These are phyloP conservation scores for Fusarium nodosum DNA, from an alignment of 2,329 filamentous ascomycete genomes.

Conservation along the genomic window DNA sequence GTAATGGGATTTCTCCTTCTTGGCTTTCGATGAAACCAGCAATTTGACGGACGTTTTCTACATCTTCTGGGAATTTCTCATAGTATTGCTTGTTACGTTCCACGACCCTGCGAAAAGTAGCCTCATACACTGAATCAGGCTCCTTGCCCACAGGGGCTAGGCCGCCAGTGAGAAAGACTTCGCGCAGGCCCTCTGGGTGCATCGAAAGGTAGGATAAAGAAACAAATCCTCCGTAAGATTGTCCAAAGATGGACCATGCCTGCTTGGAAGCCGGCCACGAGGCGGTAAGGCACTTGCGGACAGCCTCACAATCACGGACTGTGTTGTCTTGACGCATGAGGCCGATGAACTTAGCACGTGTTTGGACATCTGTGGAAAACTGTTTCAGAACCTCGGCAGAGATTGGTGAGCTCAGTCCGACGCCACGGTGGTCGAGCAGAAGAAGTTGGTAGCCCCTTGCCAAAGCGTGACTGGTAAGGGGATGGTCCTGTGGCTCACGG, in stretches of 20 bases:
- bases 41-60: conserved; percentile 75
- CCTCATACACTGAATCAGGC: conserved; percentile 81
- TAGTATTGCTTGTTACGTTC: conserved; percentile 86
- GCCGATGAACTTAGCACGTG: conserved; percentile 85
- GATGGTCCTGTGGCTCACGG: conserved; percentile 77
- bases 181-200: conserved; percentile 80
- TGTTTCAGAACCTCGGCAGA: conserved; percentile 76
- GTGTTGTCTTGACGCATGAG: conserved; percentile 91
- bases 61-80: conserved; percentile 85
- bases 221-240: conserved; percentile 94
- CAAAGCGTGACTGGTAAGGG: conserved; percentile 78
- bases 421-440: conserved; percentile 91
- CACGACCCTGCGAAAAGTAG: conserved; percentile 76
- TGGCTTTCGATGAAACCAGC: conserved; percentile 73
- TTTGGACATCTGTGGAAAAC: conserved; percentile 69
- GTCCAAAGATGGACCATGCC: conserved; percentile 89
- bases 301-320: conserved; percentile 88
- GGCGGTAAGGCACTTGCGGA: conserved; percentile 79
- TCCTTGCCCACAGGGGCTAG: conserved; percentile 80
- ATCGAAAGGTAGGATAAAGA: conserved; percentile 86
- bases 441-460: conserved; percentile 87
- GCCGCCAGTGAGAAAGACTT: conserved; percentile 88
- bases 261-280: conserved; percentile 77
- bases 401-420: conserved; percentile 85
- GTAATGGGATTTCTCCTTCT: conserved; percentile 69